These are phyloP conservation scores for Yarrowia sp. DNA, from an alignment of 805 yeast genomes.

Conservation along the genomic window DNA sequence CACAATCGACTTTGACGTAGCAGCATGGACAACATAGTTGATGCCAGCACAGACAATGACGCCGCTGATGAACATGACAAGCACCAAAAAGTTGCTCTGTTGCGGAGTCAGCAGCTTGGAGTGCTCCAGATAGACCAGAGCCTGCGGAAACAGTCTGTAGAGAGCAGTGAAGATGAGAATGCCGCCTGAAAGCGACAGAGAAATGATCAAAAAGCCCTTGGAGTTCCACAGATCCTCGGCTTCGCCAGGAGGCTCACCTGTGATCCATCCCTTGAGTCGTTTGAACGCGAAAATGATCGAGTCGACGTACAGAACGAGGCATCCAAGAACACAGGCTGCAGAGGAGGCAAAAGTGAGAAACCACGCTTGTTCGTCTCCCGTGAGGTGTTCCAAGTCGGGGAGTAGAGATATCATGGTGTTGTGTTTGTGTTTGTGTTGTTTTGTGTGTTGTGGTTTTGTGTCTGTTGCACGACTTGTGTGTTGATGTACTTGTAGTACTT, in stretches of 20 bases:
- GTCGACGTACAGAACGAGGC: slow-evolving; percentile 62
- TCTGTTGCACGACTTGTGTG: background rate
- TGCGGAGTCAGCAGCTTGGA: slow-evolving; percentile 34
- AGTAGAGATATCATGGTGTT: slow-evolving; percentile 2
- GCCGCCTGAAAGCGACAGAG: slow-evolving; percentile 78
- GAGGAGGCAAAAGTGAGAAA: slow-evolving; percentile 62
- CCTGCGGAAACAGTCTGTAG: slow-evolving; percentile 72
- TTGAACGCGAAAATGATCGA: slow-evolving; percentile 52
- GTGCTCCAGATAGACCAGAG: slow-evolving; percentile 47
- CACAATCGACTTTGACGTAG: slow-evolving; percentile 77
- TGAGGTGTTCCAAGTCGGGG: slow-evolving; percentile 23
- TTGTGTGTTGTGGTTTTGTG: background rate
- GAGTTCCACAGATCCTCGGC: slow-evolving; percentile 18
- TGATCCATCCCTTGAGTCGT: slow-evolving; percentile 42
- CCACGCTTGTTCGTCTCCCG: slow-evolving; percentile 45
- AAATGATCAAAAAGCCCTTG: slow-evolving; percentile 63
- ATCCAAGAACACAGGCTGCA: slow-evolving; percentile 67
- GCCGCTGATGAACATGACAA: slow-evolving; percentile 57
- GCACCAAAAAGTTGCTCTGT: slow-evolving; percentile 43
- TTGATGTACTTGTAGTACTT: too few species aligned
- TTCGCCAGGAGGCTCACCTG: background rate
- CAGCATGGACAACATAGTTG: slow-evolving; percentile 64
- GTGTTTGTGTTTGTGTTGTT: background rate
- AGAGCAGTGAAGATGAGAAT: slow-evolving; percentile 75
- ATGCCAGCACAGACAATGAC: slow-evolving; percentile 56